Percentiles rank a stretch among this genome's conserved stretches.
phyloP scores from a whole-genome alignment of 768 basidiomycete species.

The Kwoniella bestiolae region DNA sequence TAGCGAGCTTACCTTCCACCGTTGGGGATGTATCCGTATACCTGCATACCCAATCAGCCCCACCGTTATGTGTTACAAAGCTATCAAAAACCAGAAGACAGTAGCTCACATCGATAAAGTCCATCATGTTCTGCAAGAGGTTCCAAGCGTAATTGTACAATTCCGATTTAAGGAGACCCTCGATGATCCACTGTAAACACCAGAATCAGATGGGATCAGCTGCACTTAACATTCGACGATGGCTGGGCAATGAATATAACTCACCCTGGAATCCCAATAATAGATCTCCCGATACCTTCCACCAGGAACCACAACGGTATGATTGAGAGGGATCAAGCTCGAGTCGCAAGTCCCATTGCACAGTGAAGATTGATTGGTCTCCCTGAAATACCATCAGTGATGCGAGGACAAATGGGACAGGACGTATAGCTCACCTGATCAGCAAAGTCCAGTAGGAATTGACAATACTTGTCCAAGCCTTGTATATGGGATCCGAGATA shows the following conservation, averaged over 20 bases:
- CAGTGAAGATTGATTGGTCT: constrained; percentile 71
- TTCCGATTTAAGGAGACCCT: constrained; percentile 81
- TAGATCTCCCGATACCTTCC: constrained; percentile 66
- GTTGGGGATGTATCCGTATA: constrained; percentile 89
- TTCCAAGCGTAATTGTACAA: constrained; percentile 73
- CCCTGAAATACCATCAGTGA: constrained; percentile 51
- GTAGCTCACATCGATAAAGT: constrained; percentile 68
- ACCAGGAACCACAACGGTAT: constrained; percentile 89
- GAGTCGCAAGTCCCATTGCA: constrained; percentile 76
- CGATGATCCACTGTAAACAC: constrained; percentile 53
- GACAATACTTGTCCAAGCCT: constrained; percentile 76
- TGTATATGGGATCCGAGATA: constrained; percentile 70
- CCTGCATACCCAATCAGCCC: constrained; percentile 21
- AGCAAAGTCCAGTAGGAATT: constrained; percentile 84
- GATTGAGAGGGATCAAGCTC: constrained; percentile 83
- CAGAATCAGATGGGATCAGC: neutral
- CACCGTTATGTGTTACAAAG: too few relatives aligned
- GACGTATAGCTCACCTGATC: constrained; percentile 58
- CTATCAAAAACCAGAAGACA: neutral
- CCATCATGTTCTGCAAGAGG: constrained; percentile 93
- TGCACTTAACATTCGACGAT: neutral
- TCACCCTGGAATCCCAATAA: constrained; percentile 50
- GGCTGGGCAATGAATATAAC: neutral
- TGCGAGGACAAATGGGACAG: neutral
- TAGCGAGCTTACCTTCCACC: constrained; percentile 66